phyloP scores from a whole-genome alignment of 495 filamentous ascomycete genomes.

The Astrothelium macrocarpum region DNA sequence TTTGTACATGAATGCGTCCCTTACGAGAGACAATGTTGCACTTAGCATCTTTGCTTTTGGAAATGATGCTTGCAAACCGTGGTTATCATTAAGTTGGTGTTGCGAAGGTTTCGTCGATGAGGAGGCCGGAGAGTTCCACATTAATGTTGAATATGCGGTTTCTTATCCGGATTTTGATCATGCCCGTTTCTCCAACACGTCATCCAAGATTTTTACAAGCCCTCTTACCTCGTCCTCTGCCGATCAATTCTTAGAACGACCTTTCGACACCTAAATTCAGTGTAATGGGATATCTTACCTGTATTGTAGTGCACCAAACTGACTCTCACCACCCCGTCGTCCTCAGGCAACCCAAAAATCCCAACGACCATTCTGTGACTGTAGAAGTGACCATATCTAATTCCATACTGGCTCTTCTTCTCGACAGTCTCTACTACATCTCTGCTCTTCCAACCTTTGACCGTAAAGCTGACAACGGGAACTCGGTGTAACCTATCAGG shows the following conservation, averaged over 20 bases:
- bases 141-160: background rate
- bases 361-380: constrained; percentile 50
- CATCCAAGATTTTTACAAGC: constrained; percentile 41
- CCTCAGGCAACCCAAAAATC: constrained; percentile 45
- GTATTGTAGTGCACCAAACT: constrained; percentile 71
- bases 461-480: constrained; percentile 56
- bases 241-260: constrained; percentile 10
- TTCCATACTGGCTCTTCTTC: constrained; percentile 43
- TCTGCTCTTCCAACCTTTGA: constrained; percentile 45
- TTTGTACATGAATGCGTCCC: too few species aligned
- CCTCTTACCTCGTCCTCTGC: constrained; percentile 47
- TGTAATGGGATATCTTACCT: constrained; percentile 34
- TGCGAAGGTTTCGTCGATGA: background rate
- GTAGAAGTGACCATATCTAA: constrained; percentile 62
- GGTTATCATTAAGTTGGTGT: too few species aligned
- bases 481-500: constrained; percentile 41
- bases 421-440: constrained; percentile 57
- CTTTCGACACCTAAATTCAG: background rate
- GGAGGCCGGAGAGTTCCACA: background rate
- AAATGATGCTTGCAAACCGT: too few species aligned
- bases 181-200: constrained; percentile 25
- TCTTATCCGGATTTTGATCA: background rate
- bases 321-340: constrained; percentile 60
- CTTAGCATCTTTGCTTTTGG: too few species aligned
- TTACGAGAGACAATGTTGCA: too few species aligned